phyloP scores from a whole-genome alignment of 2,329 filamentous ascomycete species.

The Aureobasidium sp. region DNA sequence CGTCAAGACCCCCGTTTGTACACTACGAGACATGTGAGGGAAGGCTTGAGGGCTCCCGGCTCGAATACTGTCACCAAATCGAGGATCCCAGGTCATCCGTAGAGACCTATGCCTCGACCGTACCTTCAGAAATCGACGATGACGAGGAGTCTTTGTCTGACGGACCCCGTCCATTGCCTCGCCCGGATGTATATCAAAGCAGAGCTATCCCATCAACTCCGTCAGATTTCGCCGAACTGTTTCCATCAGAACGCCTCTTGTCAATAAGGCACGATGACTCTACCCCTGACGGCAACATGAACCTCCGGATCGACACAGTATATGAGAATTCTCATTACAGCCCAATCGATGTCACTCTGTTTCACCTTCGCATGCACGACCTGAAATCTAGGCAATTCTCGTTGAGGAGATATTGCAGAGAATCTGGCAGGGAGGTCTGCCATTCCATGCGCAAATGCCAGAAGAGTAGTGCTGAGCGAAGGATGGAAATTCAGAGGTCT shows the following conservation, averaged over 20 bases:
- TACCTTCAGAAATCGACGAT: slow-evolving; percentile 52
- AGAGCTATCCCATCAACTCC: slow-evolving; percentile 71
- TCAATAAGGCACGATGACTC: slow-evolving; percentile 85
- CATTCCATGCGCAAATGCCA: slow-evolving; percentile 67
- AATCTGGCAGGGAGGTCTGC: slow-evolving; percentile 89
- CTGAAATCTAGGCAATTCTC: slow-evolving; percentile 81
- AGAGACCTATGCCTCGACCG: slow-evolving; percentile 74
- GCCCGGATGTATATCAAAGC: slow-evolving; percentile 55
- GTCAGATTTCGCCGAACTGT: slow-evolving; percentile 73
- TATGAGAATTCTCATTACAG: slow-evolving; percentile 38
- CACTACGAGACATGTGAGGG: slow-evolving; percentile 25
- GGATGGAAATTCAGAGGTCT: slow-evolving; percentile 50
- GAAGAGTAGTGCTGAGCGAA: slow-evolving; percentile 45
- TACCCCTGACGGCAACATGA: slow-evolving; percentile 91
- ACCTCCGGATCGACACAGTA: slow-evolving; percentile 78
- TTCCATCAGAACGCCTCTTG: slow-evolving; percentile 75
- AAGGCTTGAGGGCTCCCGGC: slow-evolving; percentile 16
- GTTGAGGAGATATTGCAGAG: slow-evolving; percentile 80
- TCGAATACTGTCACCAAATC: background rate
- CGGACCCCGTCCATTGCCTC: slow-evolving; percentile 54
- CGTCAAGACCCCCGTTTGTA: slow-evolving; percentile 21
- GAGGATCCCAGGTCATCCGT: slow-evolving; percentile 53
- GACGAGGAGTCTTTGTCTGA: slow-evolving; percentile 40
- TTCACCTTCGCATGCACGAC: slow-evolving; percentile 93
- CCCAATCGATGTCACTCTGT: slow-evolving; percentile 62